A percentile compares a stretch with the other conserved stretches of the same genome.
phyloP scores from a whole-genome alignment of 495 filamentous ascomycete species.

The Glarea lozoyensis region DNA sequence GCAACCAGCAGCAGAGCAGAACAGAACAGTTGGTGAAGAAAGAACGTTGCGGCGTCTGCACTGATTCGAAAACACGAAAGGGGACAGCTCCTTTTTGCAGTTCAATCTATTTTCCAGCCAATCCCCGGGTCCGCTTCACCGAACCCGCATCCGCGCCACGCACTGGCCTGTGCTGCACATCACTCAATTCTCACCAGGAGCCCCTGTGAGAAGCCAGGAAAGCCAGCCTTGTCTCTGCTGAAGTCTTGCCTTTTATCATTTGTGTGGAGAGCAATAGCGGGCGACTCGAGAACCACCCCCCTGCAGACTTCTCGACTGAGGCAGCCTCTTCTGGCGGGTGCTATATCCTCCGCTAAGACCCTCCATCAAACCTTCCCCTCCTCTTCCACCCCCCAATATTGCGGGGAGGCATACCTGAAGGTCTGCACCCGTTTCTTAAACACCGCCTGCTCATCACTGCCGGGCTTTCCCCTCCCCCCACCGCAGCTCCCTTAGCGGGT shows the following conservation, averaged over 20 bases:
- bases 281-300: too few relatives aligned
- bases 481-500: not conserved
- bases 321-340: not conserved
- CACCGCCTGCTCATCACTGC: not conserved
- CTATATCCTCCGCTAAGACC: conserved; percentile 10
- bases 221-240: too few relatives aligned
- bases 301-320: not conserved
- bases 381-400: conserved; percentile 2
- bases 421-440: too few relatives aligned
- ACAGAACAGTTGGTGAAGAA: not conserved
- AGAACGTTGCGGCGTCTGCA: not conserved
- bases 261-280: too few relatives aligned
- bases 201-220: too few relatives aligned
- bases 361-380: not conserved
- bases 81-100: too few relatives aligned
- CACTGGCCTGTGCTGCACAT: conserved; percentile 1
- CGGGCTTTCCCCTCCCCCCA: not conserved
- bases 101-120: conserved; percentile 3
- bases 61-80: not conserved
- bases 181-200: not conserved
- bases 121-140: not conserved
- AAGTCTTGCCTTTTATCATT: too few relatives aligned
- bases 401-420: too few relatives aligned
- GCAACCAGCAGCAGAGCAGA: not conserved
- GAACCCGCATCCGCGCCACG: not conserved